Base-by-base conservation (phyloP, 225 moss, liverwort and hornwort genomes). In the Polytrichum formosum region DNA sequence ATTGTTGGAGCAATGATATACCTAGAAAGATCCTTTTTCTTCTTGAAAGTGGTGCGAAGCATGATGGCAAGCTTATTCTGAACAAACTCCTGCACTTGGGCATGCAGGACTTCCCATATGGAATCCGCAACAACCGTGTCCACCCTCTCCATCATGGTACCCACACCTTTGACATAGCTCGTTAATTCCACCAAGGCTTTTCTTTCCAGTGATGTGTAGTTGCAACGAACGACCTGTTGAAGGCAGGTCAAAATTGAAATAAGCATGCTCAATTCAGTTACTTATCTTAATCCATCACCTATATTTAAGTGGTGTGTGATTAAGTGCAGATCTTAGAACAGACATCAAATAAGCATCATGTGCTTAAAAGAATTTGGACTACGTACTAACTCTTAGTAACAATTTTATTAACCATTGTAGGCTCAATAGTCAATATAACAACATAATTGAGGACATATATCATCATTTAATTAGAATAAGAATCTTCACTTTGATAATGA, bases 121-220 rank as follows among this genome's bases (percentile, higher is more conserved):
- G 84, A 82, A 60, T 88, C 88, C 22, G 88, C 88, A 26, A 88
- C 84, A 72, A 88, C 63, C 31, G 88, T 84, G 71, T 88, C 88
- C 35, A 88, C 88, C 78, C 88, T 84, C 80, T 88, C 88, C 88
- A 88, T 88, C 88, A 88, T 88, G 29, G 88, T 82, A 60, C 88
- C 88, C 59, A 88, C 82, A 71, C 88, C 88, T 84, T 88, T 88
- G 28, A 88, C 76, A 66, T 84, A 88, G 77, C 81, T 88, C 61
- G 82, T 88, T 20, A 88, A 64, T 35, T 88, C 88, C 76, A 88
- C 88, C 60, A 80, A 76, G 37, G 88, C 88, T 75, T 88, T 88
- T 66, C 88, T 82, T 77, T 88, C 88, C 33, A 79, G 58, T 30
- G 81, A 73, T 55, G 88, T 79, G 55, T 88, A 88, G 73, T 88